Percentiles rank a stretch among this genome's conserved stretches.
phyloP scores from a whole-genome alignment of 345 rosid species.

The Pseudoturritis turrita region DNA sequence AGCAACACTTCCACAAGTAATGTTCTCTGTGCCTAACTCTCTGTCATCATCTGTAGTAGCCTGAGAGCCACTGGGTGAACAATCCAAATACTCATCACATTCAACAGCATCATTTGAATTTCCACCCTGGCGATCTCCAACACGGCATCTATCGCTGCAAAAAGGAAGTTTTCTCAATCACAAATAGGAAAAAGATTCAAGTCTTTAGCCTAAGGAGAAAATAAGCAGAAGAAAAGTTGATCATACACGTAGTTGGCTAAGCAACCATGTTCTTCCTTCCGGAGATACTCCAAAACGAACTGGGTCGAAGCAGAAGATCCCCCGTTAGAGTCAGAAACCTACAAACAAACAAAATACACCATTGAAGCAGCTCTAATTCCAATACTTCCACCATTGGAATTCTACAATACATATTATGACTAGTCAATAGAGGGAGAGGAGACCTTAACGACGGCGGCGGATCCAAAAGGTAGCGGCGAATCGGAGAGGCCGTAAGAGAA shows the following conservation, averaged over 20 bases:
- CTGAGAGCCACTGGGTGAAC: conserved; percentile 22
- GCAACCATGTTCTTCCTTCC: conserved; percentile 40
- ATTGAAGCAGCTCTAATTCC: conserved; percentile 4
- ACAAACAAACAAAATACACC: conserved; percentile 23
- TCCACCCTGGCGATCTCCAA: conserved; percentile 19
- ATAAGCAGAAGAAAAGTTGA: background rate
- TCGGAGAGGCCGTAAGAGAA: conserved; percentile 66
- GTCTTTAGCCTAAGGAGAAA: background rate
- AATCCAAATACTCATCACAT: conserved; percentile 18
- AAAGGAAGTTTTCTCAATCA: background rate
- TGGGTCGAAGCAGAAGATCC: conserved; percentile 41
- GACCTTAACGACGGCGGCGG: conserved; percentile 77
- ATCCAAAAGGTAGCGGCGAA: conserved; percentile 67
- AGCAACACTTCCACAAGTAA: conserved; percentile 29
- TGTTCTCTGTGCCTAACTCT: conserved; percentile 12
- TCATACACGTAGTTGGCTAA: conserved; percentile 55
- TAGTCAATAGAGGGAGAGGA: conserved; percentile 1
- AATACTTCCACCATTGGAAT: background rate
- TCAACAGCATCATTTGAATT: conserved; percentile 20
- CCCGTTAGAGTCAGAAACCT: conserved; percentile 44
- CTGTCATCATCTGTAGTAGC: conserved; percentile 5
- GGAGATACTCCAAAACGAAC: conserved; percentile 55
- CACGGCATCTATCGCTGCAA: conserved; percentile 43
- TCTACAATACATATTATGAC: background rate
- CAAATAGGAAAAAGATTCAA: background rate